These are phyloP conservation scores for Pulveroboletus sp. DNA, from an alignment of 1,284 basidiomycete species.

Conservation along the genomic window DNA sequence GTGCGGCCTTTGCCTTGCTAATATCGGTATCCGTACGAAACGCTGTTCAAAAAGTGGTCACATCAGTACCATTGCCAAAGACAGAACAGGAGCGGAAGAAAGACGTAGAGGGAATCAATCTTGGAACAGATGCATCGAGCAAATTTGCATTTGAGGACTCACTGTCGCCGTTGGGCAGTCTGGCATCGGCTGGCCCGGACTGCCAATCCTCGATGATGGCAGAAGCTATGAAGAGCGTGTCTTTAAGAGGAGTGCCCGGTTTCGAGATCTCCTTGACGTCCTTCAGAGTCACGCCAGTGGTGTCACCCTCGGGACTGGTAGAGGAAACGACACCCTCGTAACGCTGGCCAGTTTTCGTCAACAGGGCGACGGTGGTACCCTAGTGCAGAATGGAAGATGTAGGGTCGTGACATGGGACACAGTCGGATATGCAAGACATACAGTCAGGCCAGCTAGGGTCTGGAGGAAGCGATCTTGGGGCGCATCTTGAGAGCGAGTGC, in stretches of 20 bases:
- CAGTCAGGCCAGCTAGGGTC: slow-evolving; percentile 63
- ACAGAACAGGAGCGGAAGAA: background rate
- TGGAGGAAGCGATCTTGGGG: slow-evolving; percentile 59
- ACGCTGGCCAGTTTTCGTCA: slow-evolving; percentile 65
- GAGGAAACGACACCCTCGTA: slow-evolving; percentile 70
- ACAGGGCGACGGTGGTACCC: slow-evolving; percentile 74
- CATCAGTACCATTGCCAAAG: slow-evolving; percentile 18
- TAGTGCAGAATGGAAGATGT: slow-evolving; percentile 35
- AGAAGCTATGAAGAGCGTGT: slow-evolving; percentile 65
- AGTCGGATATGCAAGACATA: slow-evolving; percentile 40
- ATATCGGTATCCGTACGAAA: slow-evolving; percentile 93
- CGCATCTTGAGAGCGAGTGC: slow-evolving; percentile 44
- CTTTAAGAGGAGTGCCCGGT: slow-evolving; percentile 66
- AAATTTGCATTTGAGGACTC: slow-evolving; percentile 29
- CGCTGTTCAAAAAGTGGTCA: slow-evolving; percentile 43
- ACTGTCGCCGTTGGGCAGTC: slow-evolving; percentile 67
- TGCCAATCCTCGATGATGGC: slow-evolving; percentile 71
- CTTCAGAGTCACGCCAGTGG: slow-evolving; percentile 68
- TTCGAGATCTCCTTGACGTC: slow-evolving; percentile 69
- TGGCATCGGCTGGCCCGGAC: slow-evolving; percentile 72
- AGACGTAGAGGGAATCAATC: background rate
- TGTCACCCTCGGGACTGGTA: slow-evolving; percentile 65
- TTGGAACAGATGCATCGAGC: background rate
- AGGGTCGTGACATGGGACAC: slow-evolving; percentile 19
- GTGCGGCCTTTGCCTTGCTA: slow-evolving; percentile 53